phyloP scores from a whole-genome alignment of 106 monocot species.

The Allium cepa region DNA sequence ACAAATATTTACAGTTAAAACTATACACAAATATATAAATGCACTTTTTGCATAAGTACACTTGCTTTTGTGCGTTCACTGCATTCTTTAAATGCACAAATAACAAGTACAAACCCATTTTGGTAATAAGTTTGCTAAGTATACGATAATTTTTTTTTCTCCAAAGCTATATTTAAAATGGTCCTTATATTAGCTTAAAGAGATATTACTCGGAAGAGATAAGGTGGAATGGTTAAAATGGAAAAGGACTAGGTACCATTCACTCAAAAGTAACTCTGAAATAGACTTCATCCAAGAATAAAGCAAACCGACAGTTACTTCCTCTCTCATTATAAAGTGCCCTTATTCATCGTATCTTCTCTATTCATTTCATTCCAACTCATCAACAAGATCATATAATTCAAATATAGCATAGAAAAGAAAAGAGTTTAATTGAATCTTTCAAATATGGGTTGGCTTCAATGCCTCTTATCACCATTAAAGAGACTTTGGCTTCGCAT shows the following conservation, averaged over 20 bases:
- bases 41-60: no score
- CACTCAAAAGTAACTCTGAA: background rate
- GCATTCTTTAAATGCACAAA: no score
- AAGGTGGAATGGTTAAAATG: background rate
- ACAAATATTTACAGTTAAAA: no score
- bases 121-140: no score
- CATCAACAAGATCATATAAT: no score
- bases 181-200: no score
- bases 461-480: constrained; percentile 43
- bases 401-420: no score
- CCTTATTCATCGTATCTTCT: background rate
- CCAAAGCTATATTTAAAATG: no score
- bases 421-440: background rate
- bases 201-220: background rate
- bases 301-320: constrained; percentile 24
- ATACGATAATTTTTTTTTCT: no score
- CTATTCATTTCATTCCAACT: background rate
- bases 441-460: constrained; percentile 44
- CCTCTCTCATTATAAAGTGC: constrained; percentile 4
- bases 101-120: no score
- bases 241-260: constrained; percentile 1
- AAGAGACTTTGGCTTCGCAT: constrained; percentile 61
- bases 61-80: no score
- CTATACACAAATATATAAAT: no score
- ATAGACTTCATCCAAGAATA: constrained; percentile 27